Conservation (phyloP, 768 basidiomycete species). For the Podaxis pistillaris region DNA sequence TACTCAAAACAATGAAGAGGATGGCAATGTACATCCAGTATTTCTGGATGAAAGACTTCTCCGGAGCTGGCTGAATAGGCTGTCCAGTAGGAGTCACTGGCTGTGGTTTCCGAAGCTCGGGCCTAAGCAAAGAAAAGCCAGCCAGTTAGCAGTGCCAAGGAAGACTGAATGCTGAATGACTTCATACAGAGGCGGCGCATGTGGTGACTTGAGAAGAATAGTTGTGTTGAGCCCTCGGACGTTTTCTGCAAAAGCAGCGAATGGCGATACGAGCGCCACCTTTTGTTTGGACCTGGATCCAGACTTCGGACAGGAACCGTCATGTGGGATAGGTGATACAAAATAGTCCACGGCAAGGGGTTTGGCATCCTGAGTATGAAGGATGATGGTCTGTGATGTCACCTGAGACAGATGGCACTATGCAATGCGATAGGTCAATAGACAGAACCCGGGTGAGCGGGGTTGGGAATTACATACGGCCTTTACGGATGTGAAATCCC, state of each 20-base stretch:
- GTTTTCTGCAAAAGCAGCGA: conserved; percentile 23
- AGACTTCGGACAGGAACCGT: conserved; percentile 59
- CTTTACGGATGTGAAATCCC: conserved; percentile 62
- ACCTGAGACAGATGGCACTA: conserved; percentile 68
- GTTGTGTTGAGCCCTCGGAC: conserved; percentile 47
- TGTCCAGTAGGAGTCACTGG: conserved; percentile 66
- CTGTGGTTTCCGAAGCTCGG: conserved; percentile 65
- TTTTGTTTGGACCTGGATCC: conserved; percentile 23
- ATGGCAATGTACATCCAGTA: conserved; percentile 86
- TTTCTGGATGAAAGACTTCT: conserved; percentile 83
- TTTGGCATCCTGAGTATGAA: conserved; percentile 46
- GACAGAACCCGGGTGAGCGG: conserved; percentile 11
- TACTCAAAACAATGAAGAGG: conserved; percentile 56
- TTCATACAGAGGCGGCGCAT: conserved; percentile 58
- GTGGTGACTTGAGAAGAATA: conserved; percentile 41
- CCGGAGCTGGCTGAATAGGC: conserved; percentile 54
- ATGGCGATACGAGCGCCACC: conserved; percentile 18
- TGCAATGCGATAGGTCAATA: conserved; percentile 4
- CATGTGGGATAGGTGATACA: conserved; percentile 62
- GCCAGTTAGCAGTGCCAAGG: conserved; percentile 6
- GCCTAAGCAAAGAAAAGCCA: conserved; percentile 38
- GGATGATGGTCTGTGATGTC: conserved; percentile 52
- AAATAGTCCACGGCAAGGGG: conserved; percentile 77
- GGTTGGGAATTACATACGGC: conserved; percentile 38
- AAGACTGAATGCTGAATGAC: not conserved